phyloP scores from a whole-genome alignment of 2,329 filamentous ascomycete species.

The Aspergillus novofumigatus region DNA sequence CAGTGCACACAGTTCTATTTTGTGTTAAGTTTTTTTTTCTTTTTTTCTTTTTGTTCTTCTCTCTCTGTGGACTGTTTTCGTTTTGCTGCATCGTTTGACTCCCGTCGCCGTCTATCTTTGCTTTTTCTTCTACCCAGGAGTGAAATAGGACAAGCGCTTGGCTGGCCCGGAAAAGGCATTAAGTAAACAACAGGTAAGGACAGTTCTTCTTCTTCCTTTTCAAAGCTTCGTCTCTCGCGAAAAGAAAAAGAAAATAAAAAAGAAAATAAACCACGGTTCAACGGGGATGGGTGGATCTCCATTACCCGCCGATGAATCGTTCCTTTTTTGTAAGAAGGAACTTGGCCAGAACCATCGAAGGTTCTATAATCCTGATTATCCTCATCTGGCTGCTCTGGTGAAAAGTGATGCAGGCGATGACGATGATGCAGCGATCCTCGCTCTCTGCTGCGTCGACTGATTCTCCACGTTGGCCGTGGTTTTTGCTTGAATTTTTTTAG shows the following conservation, averaged over 20 bases:
- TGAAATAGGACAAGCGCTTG: not conserved
- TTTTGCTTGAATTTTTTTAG: not conserved
- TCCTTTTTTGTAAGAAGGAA: not conserved
- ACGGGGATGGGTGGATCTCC: not conserved
- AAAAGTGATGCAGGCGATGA: not conserved
- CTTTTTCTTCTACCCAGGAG: slow-evolving; percentile 1
- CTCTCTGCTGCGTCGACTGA: not conserved
- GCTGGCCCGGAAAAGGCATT: not conserved
- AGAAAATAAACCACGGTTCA: not conserved
- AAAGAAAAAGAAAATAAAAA: not conserved
- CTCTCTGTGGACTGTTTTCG: not conserved
- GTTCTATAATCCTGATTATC: not conserved
- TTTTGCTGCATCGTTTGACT: slow-evolving; percentile 1
- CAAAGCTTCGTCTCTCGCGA: not conserved
- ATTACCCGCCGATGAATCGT: not conserved
- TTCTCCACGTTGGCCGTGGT: not conserved
- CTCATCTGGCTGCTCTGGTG: not conserved
- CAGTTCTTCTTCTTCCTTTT: not conserved
- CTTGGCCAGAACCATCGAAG: not conserved
- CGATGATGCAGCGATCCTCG: slow-evolving; percentile 1
- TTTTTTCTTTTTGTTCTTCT: slow-evolving; percentile 1
- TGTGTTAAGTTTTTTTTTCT: slow-evolving; percentile 3
- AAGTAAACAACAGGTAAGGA: not conserved
- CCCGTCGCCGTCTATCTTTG: slow-evolving; percentile 2
- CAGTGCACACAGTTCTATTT: not conserved